These are phyloP conservation scores for Rhypophila decipiens DNA, from an alignment of 495 filamentous ascomycete species.

Conservation along the genomic window DNA sequence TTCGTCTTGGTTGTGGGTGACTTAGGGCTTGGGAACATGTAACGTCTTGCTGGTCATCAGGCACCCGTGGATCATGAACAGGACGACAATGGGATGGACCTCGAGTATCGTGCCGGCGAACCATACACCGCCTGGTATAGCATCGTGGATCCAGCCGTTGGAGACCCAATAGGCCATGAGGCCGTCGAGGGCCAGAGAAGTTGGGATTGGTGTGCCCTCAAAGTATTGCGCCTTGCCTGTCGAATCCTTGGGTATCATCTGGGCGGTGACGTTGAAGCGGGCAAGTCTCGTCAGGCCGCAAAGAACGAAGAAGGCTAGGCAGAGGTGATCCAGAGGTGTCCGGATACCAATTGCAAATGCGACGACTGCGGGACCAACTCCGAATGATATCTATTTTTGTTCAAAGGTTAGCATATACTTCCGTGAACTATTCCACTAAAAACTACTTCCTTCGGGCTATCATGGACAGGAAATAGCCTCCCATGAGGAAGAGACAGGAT, in stretches of 20 bases:
- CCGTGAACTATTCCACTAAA: no score
- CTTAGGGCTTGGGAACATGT: constrained; percentile 92
- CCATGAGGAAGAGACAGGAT: no score
- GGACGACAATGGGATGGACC: constrained; percentile 74
- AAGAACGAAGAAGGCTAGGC: constrained; percentile 86
- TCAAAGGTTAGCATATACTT: neutral
- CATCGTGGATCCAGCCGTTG: constrained; percentile 70
- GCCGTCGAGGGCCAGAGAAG: constrained; percentile 67
- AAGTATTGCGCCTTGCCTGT: constrained; percentile 90
- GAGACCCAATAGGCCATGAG: constrained; percentile 88
- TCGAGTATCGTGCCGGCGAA: constrained; percentile 64
- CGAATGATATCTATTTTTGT: constrained; percentile 98
- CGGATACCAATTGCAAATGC: constrained; percentile 89
- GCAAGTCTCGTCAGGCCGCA: constrained; percentile 91
- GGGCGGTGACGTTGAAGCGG: constrained; percentile 93
- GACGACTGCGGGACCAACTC: constrained; percentile 76
- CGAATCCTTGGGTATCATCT: constrained; percentile 80
- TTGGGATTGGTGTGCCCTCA: constrained; percentile 94
- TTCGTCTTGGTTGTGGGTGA: no score
- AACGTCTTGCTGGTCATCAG: constrained; percentile 91
- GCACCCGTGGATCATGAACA: constrained; percentile 83
- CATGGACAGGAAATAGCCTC: no score
- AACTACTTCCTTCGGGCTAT: no score
- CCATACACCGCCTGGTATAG: constrained; percentile 63
- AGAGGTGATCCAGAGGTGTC: constrained; percentile 75